Evolutionary conservation across 164 flowering plant species (phyloP).

Genomic region (Chimonanthus salicifolius): DNA sequence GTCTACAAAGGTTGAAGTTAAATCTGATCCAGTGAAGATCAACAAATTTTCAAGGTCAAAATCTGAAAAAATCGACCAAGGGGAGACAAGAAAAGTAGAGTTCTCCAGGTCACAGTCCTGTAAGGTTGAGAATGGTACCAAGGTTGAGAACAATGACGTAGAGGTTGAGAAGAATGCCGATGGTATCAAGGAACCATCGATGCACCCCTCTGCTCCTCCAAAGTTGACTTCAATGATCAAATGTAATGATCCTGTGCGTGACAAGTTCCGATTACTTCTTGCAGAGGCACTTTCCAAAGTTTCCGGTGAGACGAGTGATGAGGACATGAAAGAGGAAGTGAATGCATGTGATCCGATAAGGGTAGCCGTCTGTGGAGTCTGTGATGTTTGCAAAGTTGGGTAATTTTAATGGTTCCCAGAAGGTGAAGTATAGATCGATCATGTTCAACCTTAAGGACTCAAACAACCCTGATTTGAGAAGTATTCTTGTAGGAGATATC

Average conservation of each 20-base stretch:
- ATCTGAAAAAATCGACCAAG: constrained; percentile 23
- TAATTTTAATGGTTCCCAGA: constrained; percentile 61
- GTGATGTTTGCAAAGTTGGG: constrained; percentile 77
- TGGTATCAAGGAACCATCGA: constrained; percentile 24
- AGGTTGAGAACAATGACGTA: constrained; percentile 3
- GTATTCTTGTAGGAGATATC: constrained; percentile 65
- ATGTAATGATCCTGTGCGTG: constrained; percentile 66
- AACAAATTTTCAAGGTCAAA: constrained; percentile 25
- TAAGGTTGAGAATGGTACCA: background rate
- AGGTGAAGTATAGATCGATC: constrained; percentile 71
- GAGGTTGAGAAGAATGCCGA: constrained; percentile 27
- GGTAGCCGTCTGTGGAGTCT: constrained; percentile 78
- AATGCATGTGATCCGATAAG: constrained; percentile 62
- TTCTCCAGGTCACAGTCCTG: background rate
- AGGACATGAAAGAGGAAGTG: constrained; percentile 40
- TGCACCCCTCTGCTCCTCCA: constrained; percentile 30
- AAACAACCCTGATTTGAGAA: constrained; percentile 84
- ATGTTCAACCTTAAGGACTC: constrained; percentile 82
- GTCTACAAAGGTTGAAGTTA: constrained; percentile 20
- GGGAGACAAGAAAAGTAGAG: background rate
- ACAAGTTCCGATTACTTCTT: constrained; percentile 68
- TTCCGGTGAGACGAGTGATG: constrained; percentile 41
- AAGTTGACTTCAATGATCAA: constrained; percentile 58
- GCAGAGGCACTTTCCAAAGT: constrained; percentile 71
- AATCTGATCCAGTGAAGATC: constrained; percentile 18